phyloP scores from a whole-genome alignment of 345 rosid genomes.

The Moricandia arvensis region DNA sequence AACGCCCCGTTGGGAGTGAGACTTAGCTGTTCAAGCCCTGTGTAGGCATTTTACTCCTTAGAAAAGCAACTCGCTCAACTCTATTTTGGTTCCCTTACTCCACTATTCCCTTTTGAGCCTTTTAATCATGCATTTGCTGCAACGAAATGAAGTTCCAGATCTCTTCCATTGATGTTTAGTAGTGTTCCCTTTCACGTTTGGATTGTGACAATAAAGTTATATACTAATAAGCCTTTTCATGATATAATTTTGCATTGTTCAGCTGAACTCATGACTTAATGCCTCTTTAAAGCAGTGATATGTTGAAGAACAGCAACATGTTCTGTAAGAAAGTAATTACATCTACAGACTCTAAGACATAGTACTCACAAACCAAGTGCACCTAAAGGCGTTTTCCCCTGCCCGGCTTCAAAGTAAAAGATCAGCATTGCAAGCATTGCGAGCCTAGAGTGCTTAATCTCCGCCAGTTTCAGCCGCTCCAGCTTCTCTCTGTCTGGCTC shows the following conservation, averaged over 20 bases:
- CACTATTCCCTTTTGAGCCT: no score
- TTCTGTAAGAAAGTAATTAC: slow-evolving; percentile 16
- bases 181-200: neutral
- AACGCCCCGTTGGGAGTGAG: slow-evolving; percentile 13
- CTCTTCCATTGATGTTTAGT: neutral
- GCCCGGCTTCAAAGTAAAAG: slow-evolving; percentile 96
- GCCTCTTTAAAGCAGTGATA: slow-evolving; percentile 13
- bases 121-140: no score
- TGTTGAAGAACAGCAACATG: slow-evolving; percentile 24
- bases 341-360: slow-evolving; percentile 38
- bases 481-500: slow-evolving; percentile 77
- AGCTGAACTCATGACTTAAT: neutral
- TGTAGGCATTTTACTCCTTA: slow-evolving; percentile 4
- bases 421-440: slow-evolving; percentile 95
- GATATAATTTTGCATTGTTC: neutral
- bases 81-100: no score
- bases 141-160: no score
- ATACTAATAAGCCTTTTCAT: slow-evolving; percentile 4
- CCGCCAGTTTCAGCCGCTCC: slow-evolving; percentile 86
- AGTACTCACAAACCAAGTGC: slow-evolving; percentile 80
- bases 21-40: slow-evolving; percentile 19
- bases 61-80: slow-evolving; percentile 4
- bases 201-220: slow-evolving; percentile 17
- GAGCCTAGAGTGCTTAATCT: slow-evolving; percentile 93
- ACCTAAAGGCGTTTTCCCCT: slow-evolving; percentile 94